Conservation (phyloP, 129 eudicot species). For the Artemisia argyi region DNA sequence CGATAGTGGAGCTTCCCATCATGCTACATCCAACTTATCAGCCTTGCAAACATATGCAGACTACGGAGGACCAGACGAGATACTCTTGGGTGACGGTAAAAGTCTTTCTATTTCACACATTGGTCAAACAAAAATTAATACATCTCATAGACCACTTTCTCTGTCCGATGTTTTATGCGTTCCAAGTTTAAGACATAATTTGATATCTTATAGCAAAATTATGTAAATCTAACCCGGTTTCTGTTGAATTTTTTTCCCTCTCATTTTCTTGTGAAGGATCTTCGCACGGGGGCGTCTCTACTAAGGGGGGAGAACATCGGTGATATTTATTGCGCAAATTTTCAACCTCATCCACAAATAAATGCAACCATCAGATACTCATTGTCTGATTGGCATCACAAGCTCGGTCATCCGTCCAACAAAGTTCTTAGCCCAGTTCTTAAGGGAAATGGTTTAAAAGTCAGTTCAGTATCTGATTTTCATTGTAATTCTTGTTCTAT, state of each 20-base stretch:
- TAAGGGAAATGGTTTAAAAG: neutral
- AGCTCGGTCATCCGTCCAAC: neutral
- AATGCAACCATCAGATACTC: neutral
- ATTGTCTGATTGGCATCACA: neutral
- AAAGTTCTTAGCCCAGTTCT: neutral
- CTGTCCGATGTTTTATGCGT: too few relatives aligned
- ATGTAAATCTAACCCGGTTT: neutral
- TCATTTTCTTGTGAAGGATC: conserved; percentile 2
- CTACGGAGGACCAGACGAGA: too few relatives aligned
- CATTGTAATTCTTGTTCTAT: neutral
- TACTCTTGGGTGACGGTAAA: too few relatives aligned
- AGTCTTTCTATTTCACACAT: too few relatives aligned
- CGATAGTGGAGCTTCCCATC: too few relatives aligned
- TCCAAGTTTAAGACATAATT: neutral
- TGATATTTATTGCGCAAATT: neutral
- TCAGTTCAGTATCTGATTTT: neutral
- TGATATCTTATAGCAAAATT: neutral
- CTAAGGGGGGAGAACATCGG: neutral
- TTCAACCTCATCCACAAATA: neutral
- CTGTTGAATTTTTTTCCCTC: neutral
- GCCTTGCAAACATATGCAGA: too few relatives aligned
- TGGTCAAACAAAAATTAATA: too few relatives aligned
- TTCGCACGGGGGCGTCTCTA: neutral
- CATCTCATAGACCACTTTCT: too few relatives aligned
- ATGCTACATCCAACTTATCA: too few relatives aligned